Evolutionary conservation across 768 basidiomycete species (phyloP), one percentile per base, ranked within the genome.

Genomic region (Lepiota subincarnata): DNA sequence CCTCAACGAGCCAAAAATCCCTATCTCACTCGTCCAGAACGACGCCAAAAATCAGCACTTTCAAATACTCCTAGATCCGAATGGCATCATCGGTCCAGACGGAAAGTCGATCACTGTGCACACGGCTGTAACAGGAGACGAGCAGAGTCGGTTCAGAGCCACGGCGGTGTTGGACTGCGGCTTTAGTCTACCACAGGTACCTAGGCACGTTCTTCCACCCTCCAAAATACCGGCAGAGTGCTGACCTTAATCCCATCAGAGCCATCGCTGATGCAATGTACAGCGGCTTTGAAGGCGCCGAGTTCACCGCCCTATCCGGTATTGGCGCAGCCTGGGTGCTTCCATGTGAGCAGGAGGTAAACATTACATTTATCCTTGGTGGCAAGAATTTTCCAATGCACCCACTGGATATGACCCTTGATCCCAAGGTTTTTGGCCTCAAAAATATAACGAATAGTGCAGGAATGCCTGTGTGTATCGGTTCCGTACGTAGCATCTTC

Each of bases 161-260:
- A 84, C 83, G 1, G 79, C 78, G 3, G 72, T 89, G 2, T 69
- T 89, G 26, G 88, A 90, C 62, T 82, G 84, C 3, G 87, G 88
- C 0, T 88, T 85, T 64, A 76, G 84, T 0, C 69, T 87, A 2
- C 78, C 84, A 11, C 86, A 87, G 62, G 73, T 87, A 36, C 73
- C 83, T 47, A 58, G 69, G 80, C 80, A 63, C 42, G 71, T 63
- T 2, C 16, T 42, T 44, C 16, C 24, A 39, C 19, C 35, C 36
- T 19, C 19, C 34, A 6, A 16, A 26, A 47, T 47, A 35, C 12
- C 18, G 28, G 1, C 31, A 12, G 5, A 35, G 22, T 20, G 22
- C 35, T 55, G 37, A 53, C 39, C 10, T 2, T 14, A 38, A 56
- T 16, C 7, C 51, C 22, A 48, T 8, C 63, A 80, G 82, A 51